phyloP scores from a whole-genome alignment of 139 green algal genomes.

The Pseudopediastrum boryanum region DNA sequence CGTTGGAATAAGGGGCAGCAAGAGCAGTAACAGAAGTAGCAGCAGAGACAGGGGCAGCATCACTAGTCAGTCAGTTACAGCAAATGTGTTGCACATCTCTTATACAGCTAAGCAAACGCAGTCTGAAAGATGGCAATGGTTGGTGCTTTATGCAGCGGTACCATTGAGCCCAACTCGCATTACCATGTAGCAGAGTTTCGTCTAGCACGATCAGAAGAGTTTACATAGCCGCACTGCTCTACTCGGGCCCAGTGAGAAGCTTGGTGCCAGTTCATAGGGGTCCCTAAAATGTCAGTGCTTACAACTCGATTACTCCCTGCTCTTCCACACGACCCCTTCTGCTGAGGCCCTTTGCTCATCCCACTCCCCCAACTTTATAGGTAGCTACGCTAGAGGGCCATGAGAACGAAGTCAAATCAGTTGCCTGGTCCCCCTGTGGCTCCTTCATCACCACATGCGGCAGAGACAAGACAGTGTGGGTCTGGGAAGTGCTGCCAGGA shows the following conservation, averaged over 20 bases:
- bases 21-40: too few relatives aligned
- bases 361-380: constrained; percentile 19
- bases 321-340: not conserved
- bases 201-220: not conserved
- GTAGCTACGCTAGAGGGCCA: constrained; percentile 90
- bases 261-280: not conserved
- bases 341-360: not conserved
- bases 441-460: constrained; percentile 91
- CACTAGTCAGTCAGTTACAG: too few relatives aligned
- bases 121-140: too few relatives aligned
- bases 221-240: not conserved
- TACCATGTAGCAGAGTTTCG: not conserved
- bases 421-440: constrained; percentile 85
- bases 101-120: too few relatives aligned
- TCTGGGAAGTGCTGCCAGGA: constrained; percentile 88
- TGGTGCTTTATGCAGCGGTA: too few relatives aligned
- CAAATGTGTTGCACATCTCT: too few relatives aligned
- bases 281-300: not conserved
- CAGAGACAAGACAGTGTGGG: constrained; percentile 94
- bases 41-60: too few relatives aligned
- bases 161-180: too few relatives aligned
- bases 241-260: not conserved
- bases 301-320: not conserved
- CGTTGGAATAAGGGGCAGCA: too few relatives aligned
- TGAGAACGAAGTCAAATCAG: constrained; percentile 96